Base-by-base conservation (phyloP, 2,329 filamentous ascomycete genomes). In the Xylariaceae sp. region DNA sequence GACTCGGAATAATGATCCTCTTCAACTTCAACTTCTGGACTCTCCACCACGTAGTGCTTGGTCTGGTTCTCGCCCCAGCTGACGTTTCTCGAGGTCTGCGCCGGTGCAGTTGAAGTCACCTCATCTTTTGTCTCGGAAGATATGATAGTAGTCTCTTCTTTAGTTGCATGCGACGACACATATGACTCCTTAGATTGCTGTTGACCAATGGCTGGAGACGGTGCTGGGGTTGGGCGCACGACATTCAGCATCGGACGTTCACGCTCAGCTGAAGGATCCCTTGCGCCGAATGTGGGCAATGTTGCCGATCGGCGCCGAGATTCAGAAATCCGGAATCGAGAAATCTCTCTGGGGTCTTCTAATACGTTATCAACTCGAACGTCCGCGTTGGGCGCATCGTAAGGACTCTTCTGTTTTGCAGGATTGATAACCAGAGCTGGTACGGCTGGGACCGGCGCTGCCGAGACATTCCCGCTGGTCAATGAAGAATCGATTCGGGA, bases 31-130 rank as follows among this genome's bases (percentile, higher is more conserved):
- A 68, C 69, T 44, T 80, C 79, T 5, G 83, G 80, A 50, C 78
- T 85, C 55, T 82, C 80, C 8, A 80, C 75, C 47, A 85, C 80
- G 57, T 83, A 87, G 56, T 81, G 79, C 65, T 85, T 82, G 3
- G 79, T 85, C 64, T 84, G 76, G 59, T 85, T 84, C 56, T 84
- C 74, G 8, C 82, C 84, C 84, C 83, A 87, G 9, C 77, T 83
- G 3, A 87, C 84, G 42, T 72, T 77, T 61, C 85, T 85, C 5
- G 80, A 74, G 5, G 72, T 72, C 34, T 75, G 72, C 29, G 73
- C 68, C 50, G 75, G 72, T n/a, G 72, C 65, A 1, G 70, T 70
- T 54, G 74, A 69, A 8, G 76, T 65, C 37, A 74, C 65, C 50
- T 80, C 76, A 8, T 73, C 73, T 44, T 69, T 72, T 27, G 75